A percentile compares a stretch with the other conserved stretches of the same genome.
phyloP scores from a whole-genome alignment of 257 asterid genomes.

The Osmanthus fragrans region DNA sequence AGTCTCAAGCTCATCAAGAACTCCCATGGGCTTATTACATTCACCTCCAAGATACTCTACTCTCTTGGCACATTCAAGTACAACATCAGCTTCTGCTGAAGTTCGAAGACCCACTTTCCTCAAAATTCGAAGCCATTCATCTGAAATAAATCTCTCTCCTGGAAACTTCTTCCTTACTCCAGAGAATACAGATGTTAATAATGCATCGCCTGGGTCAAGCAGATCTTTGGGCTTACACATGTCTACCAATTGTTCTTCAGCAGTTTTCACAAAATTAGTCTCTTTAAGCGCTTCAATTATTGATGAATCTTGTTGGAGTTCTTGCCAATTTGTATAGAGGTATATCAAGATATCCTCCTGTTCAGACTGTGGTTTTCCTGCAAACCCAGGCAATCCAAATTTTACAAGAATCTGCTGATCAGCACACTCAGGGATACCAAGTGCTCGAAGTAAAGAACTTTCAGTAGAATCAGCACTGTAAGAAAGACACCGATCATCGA shows the following conservation, averaged over 20 bases:
- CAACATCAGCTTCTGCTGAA: slow-evolving; percentile 77
- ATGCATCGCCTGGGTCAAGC: slow-evolving; percentile 80
- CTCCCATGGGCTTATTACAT: slow-evolving; percentile 53
- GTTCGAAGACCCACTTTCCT: slow-evolving; percentile 81
- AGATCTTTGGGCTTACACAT: slow-evolving; percentile 73
- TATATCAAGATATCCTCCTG: slow-evolving; percentile 90
- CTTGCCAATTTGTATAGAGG: slow-evolving; percentile 78
- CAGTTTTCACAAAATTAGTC: slow-evolving; percentile 72
- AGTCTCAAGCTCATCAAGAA: slow-evolving; percentile 55
- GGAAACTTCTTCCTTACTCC: slow-evolving; percentile 80
- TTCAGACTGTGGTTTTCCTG: slow-evolving; percentile 61
- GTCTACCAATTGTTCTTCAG: slow-evolving; percentile 64
- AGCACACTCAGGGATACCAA: slow-evolving; percentile 80
- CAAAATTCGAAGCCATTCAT: slow-evolving; percentile 84
- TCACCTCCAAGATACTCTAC: slow-evolving; percentile 90
- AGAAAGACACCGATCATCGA: slow-evolving; percentile 70
- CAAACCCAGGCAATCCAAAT: slow-evolving; percentile 83
- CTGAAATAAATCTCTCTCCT: slow-evolving; percentile 87
- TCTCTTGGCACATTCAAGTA: slow-evolving; percentile 88
- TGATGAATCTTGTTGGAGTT: slow-evolving; percentile 71
- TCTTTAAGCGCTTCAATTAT: slow-evolving; percentile 72
- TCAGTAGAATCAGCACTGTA: slow-evolving; percentile 58
- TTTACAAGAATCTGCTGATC: slow-evolving; percentile 78
- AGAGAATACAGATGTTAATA: slow-evolving; percentile 76
- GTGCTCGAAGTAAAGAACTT: slow-evolving; percentile 74